These are phyloP conservation scores for Diaporthe sp. DNA, from an alignment of 2,329 filamentous ascomycete genomes.

Conservation along the genomic window DNA sequence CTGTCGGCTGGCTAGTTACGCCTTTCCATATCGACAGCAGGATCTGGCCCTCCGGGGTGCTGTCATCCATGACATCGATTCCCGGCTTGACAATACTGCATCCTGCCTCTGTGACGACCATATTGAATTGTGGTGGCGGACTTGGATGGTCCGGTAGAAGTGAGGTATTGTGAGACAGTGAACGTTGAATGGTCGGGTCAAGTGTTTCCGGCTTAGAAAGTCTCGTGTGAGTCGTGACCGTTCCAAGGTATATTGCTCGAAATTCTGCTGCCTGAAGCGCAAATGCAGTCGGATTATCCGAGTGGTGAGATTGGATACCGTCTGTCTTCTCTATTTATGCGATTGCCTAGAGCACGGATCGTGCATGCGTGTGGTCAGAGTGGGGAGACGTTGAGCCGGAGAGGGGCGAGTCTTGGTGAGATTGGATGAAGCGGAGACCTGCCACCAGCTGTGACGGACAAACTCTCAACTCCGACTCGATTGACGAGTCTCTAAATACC, in stretches of 20 bases:
- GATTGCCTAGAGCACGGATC: too few species aligned
- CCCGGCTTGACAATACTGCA: constrained; percentile 44
- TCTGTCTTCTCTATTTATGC: not conserved
- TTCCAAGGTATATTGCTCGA: not conserved
- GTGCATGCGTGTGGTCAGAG: not conserved
- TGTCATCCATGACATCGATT: constrained; percentile 43
- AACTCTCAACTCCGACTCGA: not conserved
- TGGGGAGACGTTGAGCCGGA: not conserved
- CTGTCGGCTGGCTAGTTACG: constrained; percentile 40
- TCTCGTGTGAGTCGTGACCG: not conserved
- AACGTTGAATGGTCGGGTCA: not conserved
- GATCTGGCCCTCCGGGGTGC: constrained; percentile 43
- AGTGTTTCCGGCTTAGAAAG: not conserved
- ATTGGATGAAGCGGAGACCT: not conserved
- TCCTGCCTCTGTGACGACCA: constrained; percentile 45
- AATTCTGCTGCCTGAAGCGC: constrained; percentile 6
- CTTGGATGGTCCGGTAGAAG: not conserved
- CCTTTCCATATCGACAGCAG: constrained; percentile 38
- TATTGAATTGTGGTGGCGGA: not conserved
- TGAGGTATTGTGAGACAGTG: not conserved
- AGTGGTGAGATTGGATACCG: too few species aligned
- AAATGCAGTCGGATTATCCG: not conserved
- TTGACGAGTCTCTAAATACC: not conserved
- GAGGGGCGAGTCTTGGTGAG: not conserved
- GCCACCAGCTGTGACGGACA: not conserved